phyloP scores from a whole-genome alignment of 2,329 filamentous ascomycete genomes.

The Hymenoscyphus occultus region DNA sequence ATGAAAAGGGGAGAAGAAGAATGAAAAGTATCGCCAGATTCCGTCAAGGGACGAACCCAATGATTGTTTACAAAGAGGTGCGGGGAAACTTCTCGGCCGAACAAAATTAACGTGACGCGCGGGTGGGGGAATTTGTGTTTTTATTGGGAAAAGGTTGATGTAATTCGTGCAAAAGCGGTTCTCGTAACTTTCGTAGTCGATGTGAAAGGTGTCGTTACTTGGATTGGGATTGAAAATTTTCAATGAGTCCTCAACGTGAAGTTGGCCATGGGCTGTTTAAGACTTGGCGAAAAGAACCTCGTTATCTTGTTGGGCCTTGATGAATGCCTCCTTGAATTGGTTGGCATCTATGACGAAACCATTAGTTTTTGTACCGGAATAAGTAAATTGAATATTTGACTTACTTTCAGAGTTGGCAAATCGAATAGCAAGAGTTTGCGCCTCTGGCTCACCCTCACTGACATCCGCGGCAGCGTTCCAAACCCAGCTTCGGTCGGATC shows the following conservation, averaged over 20 bases:
- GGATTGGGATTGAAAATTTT: conserved; percentile 23
- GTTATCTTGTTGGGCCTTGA: conserved; percentile 96
- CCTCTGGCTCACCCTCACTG: conserved; percentile 95
- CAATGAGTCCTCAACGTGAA: not conserved
- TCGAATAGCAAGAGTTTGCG: conserved; percentile 91
- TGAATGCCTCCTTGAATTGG: conserved; percentile 94
- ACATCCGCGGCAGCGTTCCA: conserved; percentile 98
- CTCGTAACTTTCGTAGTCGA: conserved; percentile 32
- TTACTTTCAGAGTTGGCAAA: conserved; percentile 97
- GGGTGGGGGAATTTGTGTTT: conserved; percentile 11
- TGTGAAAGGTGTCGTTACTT: conserved; percentile 23
- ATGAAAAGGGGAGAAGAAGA: conserved; percentile 12
- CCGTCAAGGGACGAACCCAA: conserved; percentile 21
- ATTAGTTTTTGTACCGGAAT: conserved; percentile 24
- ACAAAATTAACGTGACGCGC: conserved; percentile 20
- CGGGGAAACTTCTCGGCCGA: conserved; percentile 16
- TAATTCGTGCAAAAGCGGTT: conserved; percentile 19
- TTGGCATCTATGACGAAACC: conserved; percentile 70
- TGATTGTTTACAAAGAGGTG: conserved; percentile 19
- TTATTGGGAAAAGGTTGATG: conserved; percentile 12
- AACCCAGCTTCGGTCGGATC: conserved; percentile 97
- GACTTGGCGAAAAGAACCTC: conserved; percentile 73
- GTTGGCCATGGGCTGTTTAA: conserved; percentile 18
- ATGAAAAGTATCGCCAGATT: conserved; percentile 24
- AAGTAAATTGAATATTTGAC: conserved; percentile 38